Conservation (phyloP, 1,284 basidiomycete species). For the Ganoderma meredithae region DNA sequence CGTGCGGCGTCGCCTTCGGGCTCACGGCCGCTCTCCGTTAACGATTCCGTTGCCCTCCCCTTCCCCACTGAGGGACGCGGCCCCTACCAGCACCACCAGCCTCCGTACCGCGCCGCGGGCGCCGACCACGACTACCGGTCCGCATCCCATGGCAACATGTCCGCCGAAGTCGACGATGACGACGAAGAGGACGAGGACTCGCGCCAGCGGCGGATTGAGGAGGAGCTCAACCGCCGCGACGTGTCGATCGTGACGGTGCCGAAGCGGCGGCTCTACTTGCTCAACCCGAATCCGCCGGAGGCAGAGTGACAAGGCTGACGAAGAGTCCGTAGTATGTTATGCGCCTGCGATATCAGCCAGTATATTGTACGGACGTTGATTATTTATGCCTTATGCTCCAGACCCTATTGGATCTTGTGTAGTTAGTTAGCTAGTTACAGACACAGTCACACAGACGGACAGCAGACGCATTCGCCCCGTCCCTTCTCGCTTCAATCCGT, state of each 20-base stretch:
- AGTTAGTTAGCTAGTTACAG: slow-evolving; percentile 24
- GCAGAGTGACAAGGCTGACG: slow-evolving; percentile 7
- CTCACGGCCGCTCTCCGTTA: slow-evolving; percentile 46
- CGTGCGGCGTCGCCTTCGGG: slow-evolving; percentile 42
- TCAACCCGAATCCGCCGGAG: slow-evolving; percentile 59
- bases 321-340: slow-evolving; percentile 3
- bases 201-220: slow-evolving; percentile 75
- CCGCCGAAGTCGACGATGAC: slow-evolving; percentile 53
- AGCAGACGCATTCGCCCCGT: slow-evolving; percentile 7
- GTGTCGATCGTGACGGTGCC: slow-evolving; percentile 84
- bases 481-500: slow-evolving; percentile 3
- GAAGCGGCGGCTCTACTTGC: slow-evolving; percentile 73
- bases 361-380: slow-evolving; percentile 8
- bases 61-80: slow-evolving; percentile 54
- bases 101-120: slow-evolving; percentile 58
- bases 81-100: slow-evolving; percentile 71
- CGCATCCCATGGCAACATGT: slow-evolving; percentile 39
- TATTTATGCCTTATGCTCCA: slow-evolving; percentile 33
- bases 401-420: slow-evolving; percentile 27
- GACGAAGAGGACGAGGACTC: slow-evolving; percentile 79
- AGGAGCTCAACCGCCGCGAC: slow-evolving; percentile 79
- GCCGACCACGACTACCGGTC: slow-evolving; percentile 53
- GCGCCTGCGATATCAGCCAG: slow-evolving; percentile 8
- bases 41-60: slow-evolving; percentile 53
- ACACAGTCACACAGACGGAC: background rate